Percentiles rank a stretch among this genome's conserved stretches.
These are phyloP conservation scores for Coemansia biformis DNA, from an alignment of 192 early-diverging fungal genomes.

Conservation along the genomic window DNA sequence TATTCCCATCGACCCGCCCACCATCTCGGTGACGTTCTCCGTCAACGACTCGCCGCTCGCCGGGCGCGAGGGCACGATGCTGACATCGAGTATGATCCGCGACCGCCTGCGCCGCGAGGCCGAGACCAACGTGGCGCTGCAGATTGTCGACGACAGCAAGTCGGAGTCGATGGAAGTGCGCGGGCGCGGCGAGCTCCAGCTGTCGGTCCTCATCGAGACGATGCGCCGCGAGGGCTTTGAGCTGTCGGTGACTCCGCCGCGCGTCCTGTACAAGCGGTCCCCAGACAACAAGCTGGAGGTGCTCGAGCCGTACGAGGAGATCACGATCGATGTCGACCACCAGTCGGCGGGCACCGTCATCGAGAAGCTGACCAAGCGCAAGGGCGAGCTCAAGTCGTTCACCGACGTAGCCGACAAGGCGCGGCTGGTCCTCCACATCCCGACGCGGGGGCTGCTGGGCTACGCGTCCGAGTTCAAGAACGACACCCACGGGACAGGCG, in stretches of 20 bases:
- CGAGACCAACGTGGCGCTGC: conserved; percentile 77
- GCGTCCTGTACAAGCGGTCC: conserved; percentile 69
- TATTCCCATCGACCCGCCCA: conserved; percentile 77
- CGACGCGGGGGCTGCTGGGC: conserved; percentile 75
- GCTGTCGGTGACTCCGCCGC: conserved; percentile 72
- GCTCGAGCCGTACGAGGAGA: conserved; percentile 79
- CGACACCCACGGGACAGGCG: conserved; percentile 78
- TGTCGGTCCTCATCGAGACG: conserved; percentile 81
- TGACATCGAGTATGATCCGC: conserved; percentile 76
- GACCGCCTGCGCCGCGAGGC: conserved; percentile 70
- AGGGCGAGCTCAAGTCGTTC: conserved; percentile 75
- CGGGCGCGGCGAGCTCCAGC: conserved; percentile 83
- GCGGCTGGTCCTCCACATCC: conserved; percentile 71
- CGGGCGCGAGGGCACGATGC: conserved; percentile 67
- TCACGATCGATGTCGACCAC: conserved; percentile 73
- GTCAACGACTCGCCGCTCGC: conserved; percentile 85
- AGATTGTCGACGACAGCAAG: conserved; percentile 60
- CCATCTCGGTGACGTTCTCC: conserved; percentile 78
- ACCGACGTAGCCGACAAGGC: conserved; percentile 67
- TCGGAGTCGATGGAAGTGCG: conserved; percentile 76
- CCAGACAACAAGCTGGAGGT: conserved; percentile 51
- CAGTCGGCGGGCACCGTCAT: conserved; percentile 69
- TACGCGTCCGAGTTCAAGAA: conserved; percentile 86
- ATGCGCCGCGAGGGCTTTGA: conserved; percentile 89
- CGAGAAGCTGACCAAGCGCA: conserved; percentile 78